Base-by-base conservation (phyloP, 495 filamentous ascomycete species). In the Friedmanniomyces simplex region DNA sequence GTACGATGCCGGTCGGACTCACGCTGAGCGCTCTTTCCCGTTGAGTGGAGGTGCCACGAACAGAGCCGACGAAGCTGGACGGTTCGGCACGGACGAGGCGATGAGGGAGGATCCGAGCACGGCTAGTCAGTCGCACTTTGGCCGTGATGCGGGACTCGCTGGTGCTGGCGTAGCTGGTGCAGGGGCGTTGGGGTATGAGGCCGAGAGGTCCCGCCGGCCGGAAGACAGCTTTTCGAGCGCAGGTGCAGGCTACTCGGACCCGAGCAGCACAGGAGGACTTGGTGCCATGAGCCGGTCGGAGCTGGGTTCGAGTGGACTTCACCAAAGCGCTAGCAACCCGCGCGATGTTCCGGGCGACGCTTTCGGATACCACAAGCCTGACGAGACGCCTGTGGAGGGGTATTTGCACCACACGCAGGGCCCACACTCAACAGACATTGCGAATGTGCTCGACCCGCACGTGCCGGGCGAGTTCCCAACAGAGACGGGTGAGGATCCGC, bases 41-140 rank as follows among this genome's bases (percentile, higher is more conserved):
- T 48, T 54, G 50, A 39, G 53, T 25, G 28, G 52, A 43, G 22
- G 58, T 20, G 16, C 49, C 6, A 37, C 49, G 24, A 18, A 55
- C 32, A 42, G 42, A 1, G 45, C 25, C 20, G 55, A 60, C 21
- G 52, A 55, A 21, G 52, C 58, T 28, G 30, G n/a, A n/a, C n/a
- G n/a, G n/a, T n/a, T n/a, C n/a, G n/a, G n/a, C n/a, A n/a, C n/a
- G n/a, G n/a, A n/a, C n/a, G n/a, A n/a, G n/a, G n/a, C n/a, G n/a
- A n/a, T 45, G n/a, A 24, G 47, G 18, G 28, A 25, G n/a, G 30
- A 58, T 10, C 34, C 51, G 2, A 49, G 47, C 24, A 45, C 25
- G 12, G 39, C 41, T 37, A 20, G 22, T 25, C 46, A 61, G 62
- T 28, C 70, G 66, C 50, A 70, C 66, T 52, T 66, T 41, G 64